Evolutionary conservation across 345 rosid species (phyloP), one percentile per base, ranked within the genome.

Genomic region (Fremontodendron californicum): DNA sequence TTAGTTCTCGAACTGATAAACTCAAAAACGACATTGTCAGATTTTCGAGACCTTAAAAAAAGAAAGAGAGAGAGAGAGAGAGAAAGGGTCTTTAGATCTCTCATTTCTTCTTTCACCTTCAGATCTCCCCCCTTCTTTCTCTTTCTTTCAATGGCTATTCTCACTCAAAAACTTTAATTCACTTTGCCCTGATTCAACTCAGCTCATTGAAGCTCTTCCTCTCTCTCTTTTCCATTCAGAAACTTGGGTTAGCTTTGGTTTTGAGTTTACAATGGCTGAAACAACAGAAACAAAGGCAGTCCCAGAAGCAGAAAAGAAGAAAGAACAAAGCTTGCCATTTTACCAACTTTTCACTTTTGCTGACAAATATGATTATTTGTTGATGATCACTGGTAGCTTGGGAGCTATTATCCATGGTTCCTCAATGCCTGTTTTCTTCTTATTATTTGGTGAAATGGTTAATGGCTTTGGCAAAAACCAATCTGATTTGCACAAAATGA

Each of bases 401-500:
- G 99, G 99, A 49, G 98, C 99, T 79, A 85, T 93, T 31, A 75
- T 96, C 73, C 99, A 96, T 72, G 99, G 99, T 78, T 92, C 99
- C 52, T 88, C 99, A 49, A 93, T 92, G 99, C 99, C 98, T 70
- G 92, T 93, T 74, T 96, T 96, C 83, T 96, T 96, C 89, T 87
- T 96, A 64, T 87, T 96, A 1, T 96, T 96, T 74, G 99, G 98
- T 65, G 88, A 96, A 85, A 96, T 96, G 99, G 97, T 96, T 64
- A 96, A 96, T 81, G 99, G 99, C 23, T 96, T 96, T 77, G 99
- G 99, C 43, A 88, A 93, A 84, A 96, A 93, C 85, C 99, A 96
- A 80, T 83, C 89, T 81, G 97, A 96, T 88, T 88, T 96, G 81
- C 80, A 82, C 57, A 92, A 89, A 73, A 92, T 96, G 98, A 92